Evolutionary conservation across 306 rosid genomes (phyloP), one percentile per base, ranked within the genome.

Genomic region (Morella rubra): DNA sequence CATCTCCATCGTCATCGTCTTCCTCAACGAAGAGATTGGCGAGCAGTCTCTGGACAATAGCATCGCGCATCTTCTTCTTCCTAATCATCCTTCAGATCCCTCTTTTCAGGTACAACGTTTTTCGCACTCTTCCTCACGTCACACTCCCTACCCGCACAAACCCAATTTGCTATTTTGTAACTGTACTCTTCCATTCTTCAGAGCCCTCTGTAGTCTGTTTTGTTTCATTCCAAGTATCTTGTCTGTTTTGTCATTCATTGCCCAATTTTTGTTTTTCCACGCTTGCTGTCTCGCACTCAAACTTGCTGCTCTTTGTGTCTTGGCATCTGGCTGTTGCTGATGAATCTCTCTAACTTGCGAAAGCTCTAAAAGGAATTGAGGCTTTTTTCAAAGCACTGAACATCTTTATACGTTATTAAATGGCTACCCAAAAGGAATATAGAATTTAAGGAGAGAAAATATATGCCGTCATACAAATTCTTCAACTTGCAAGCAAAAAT

Each of bases 71-170:
- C 90, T 90, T 73, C 83, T 89, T 95, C 80, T 41, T 92, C 78
- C 85, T 95, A 32, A 90, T 95, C 88, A 56, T 92, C 59, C 89
- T 95, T 22, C 97, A 95, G 88, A 83, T 95, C 88, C 97, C 99
- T 73, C 97, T 95, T 66, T 95, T 95, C 92, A 88, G 99, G 99
- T 90, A 73, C 72, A 37, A 53, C 46, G 16, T 20, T 46, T 19
- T 73, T n/a, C 13, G 0, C 3, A n/a, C 13, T 5, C 76, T 6
- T 18, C 7, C 9, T 44, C 41, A 50, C 52, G 12, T 40, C 42
- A 47, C 51, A 11, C 71, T 40, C 7, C 4, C 22, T 27, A 27
- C 32, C 32, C 32, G 32, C 4, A 19, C 5, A 37, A 42, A n/a
- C 27, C 51, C 61, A 14, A 4, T 16, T 52, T 20, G 22, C 22